Percentiles rank a stretch among this genome's conserved stretches.
phyloP scores from a whole-genome alignment of 1,284 basidiomycete species.

The Tylopilus sp. region DNA sequence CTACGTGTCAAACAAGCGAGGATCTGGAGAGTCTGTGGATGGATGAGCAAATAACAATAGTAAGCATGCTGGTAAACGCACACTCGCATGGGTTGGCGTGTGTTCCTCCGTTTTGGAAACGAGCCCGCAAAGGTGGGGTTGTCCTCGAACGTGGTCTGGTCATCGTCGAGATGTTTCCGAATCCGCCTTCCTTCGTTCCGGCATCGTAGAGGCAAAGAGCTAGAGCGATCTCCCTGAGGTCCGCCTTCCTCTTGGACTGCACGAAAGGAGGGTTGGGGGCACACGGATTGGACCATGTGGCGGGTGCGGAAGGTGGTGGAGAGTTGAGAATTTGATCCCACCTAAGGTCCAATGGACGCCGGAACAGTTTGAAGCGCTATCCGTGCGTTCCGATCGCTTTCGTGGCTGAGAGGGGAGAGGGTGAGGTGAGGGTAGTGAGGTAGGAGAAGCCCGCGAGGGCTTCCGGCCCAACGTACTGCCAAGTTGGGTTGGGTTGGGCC shows the following conservation, averaged over 20 bases:
- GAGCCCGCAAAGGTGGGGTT: constrained; percentile 66
- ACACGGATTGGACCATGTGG: too few relatives aligned
- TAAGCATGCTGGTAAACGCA: constrained; percentile 11
- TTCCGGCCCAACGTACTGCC: too few relatives aligned
- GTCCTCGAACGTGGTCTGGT: constrained; percentile 63
- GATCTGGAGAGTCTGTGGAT: constrained; percentile 33
- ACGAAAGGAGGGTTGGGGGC: too few relatives aligned
- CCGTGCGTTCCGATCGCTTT: too few relatives aligned
- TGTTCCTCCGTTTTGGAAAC: constrained; percentile 55
- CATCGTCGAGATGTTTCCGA: constrained; percentile 65
- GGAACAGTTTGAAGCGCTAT: too few relatives aligned
- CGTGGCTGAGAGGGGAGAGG: too few relatives aligned
- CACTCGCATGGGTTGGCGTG: constrained; percentile 40
- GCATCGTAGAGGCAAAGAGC: constrained; percentile 61
- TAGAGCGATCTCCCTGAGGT: constrained; percentile 66
- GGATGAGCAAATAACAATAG: constrained; percentile 10
- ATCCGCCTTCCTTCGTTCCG: constrained; percentile 73
- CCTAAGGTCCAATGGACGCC: too few relatives aligned
- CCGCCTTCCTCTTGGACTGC: constrained; percentile 70
- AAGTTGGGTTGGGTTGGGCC: too few relatives aligned
- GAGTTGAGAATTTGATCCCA: too few relatives aligned
- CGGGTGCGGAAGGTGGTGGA: too few relatives aligned
- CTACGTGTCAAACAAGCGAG: constrained; percentile 45
- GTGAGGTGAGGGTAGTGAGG: too few relatives aligned
- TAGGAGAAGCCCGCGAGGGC: too few relatives aligned